Conservation (phyloP, 176 grass and related monocot genomes). For the Poa pratensis region DNA sequence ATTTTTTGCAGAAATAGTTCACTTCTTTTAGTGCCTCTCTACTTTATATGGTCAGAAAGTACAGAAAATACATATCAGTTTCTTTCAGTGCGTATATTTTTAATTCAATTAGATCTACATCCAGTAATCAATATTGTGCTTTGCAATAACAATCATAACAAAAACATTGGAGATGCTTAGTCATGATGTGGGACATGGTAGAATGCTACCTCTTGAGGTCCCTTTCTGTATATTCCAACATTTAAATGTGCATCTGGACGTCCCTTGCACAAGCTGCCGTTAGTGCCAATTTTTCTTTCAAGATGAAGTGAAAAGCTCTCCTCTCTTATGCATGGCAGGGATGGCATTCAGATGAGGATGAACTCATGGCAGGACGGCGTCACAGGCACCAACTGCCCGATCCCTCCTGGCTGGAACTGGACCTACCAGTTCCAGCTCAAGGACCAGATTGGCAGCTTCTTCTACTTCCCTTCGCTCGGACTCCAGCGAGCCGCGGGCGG, state of each 20-base stretch:
- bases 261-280: background rate
- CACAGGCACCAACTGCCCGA: constrained; percentile 87
- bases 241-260: background rate
- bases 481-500: constrained; percentile 80
- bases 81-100: background rate
- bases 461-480: constrained; percentile 85
- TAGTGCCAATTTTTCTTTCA: constrained; percentile 19
- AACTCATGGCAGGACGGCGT: constrained; percentile 97
- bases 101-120: background rate
- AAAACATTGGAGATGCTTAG: background rate
- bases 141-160: background rate
- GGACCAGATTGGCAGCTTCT: constrained; percentile 97
- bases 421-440: constrained; percentile 97
- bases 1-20: background rate
- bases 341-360: constrained; percentile 88
- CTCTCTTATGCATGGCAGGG: constrained; percentile 52
- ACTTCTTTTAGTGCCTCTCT: background rate
- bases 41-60: background rate
- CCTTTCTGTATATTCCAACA: constrained; percentile 8
- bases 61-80: background rate
- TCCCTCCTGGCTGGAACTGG: constrained; percentile 94
- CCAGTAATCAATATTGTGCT: background rate
- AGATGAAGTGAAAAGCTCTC: constrained; percentile 30
- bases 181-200: background rate
- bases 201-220: constrained; percentile 11